Evolutionary conservation across 1,284 basidiomycete genomes (phyloP).

Genomic region (Pholiota adiposa): DNA sequence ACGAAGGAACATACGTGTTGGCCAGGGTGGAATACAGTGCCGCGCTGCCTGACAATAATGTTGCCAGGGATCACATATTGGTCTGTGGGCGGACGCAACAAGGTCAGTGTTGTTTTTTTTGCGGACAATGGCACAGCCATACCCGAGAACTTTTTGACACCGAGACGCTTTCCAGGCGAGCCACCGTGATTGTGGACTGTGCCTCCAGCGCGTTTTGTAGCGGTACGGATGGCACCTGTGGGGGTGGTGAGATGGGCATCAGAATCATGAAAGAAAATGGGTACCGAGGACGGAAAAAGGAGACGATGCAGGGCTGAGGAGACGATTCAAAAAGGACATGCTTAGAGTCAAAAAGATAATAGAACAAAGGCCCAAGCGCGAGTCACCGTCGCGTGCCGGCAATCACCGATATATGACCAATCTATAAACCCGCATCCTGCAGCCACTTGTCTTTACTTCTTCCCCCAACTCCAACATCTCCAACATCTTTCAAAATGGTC

Average conservation of each 20-base stretch:
- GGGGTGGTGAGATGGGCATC: slow-evolving; percentile 8
- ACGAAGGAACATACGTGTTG: slow-evolving; percentile 75
- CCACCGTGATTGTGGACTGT: slow-evolving; percentile 90
- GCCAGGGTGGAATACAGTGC: slow-evolving; percentile 88
- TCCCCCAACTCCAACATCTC: slow-evolving; percentile 18
- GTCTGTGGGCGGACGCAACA: slow-evolving; percentile 45
- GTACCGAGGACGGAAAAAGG: slow-evolving; percentile 58
- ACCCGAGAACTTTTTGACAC: slow-evolving; percentile 95
- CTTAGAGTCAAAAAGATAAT: slow-evolving; percentile 19
- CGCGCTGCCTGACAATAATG: slow-evolving; percentile 92
- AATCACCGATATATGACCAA: slow-evolving; percentile 36
- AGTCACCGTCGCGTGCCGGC: slow-evolving; percentile 31
- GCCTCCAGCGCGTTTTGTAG: slow-evolving; percentile 94
- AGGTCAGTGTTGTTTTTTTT: neutral
- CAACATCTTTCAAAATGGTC: slow-evolving; percentile 57
- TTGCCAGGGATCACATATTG: slow-evolving; percentile 90
- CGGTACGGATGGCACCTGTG: slow-evolving; percentile 80
- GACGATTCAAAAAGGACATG: slow-evolving; percentile 53
- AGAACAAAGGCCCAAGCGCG: slow-evolving; percentile 20
- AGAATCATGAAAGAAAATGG: slow-evolving; percentile 16
- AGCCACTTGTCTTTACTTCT: slow-evolving; percentile 24
- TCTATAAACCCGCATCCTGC: slow-evolving; percentile 23
- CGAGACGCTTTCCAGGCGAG: slow-evolving; percentile 88
- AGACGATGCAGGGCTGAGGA: slow-evolving; percentile 35
- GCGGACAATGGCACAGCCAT: slow-evolving; percentile 27